phyloP scores from a whole-genome alignment of 345 rosid genomes.

The Carallia brachiata region DNA sequence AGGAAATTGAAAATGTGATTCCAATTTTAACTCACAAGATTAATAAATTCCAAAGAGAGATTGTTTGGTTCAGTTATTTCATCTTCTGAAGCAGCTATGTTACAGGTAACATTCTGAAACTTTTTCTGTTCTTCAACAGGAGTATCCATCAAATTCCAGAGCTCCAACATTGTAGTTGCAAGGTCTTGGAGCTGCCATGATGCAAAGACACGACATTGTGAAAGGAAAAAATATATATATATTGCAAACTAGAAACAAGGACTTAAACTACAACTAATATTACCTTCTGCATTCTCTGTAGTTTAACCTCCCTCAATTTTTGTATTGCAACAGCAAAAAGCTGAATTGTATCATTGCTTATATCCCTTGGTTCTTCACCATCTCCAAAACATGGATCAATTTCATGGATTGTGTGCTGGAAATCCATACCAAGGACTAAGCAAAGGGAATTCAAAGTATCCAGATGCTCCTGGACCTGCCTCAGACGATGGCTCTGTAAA shows the following conservation, averaged over 20 bases:
- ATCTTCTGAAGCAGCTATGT: conserved; percentile 91
- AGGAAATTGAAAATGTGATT: conserved; percentile 2
- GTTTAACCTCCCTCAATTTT: conserved; percentile 47
- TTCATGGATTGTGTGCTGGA: conserved; percentile 32
- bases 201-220: conserved; percentile 11
- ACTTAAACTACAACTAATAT: conserved; percentile 13
- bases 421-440: conserved; percentile 61
- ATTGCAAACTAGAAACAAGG: background rate
- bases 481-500: conserved; percentile 46
- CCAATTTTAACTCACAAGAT: conserved; percentile 53
- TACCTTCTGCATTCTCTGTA: conserved; percentile 61
- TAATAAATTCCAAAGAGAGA: conserved; percentile 76
- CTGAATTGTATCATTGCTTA: conserved; percentile 45
- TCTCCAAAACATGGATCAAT: conserved; percentile 48
- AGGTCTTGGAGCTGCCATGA: conserved; percentile 90
- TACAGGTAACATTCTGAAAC: conserved; percentile 85
- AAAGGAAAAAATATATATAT: background rate
- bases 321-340: conserved; percentile 44
- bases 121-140: conserved; percentile 91
- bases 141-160: conserved; percentile 99
- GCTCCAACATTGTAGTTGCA: conserved; percentile 83
- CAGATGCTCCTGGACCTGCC: conserved; percentile 42
- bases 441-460: conserved; percentile 45
- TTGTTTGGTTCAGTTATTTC: conserved; percentile 86
- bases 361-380: conserved; percentile 38